These are phyloP conservation scores for Jimgerdemannia lactiflua DNA, from an alignment of 192 early-diverging fungal species.

Conservation along the genomic window DNA sequence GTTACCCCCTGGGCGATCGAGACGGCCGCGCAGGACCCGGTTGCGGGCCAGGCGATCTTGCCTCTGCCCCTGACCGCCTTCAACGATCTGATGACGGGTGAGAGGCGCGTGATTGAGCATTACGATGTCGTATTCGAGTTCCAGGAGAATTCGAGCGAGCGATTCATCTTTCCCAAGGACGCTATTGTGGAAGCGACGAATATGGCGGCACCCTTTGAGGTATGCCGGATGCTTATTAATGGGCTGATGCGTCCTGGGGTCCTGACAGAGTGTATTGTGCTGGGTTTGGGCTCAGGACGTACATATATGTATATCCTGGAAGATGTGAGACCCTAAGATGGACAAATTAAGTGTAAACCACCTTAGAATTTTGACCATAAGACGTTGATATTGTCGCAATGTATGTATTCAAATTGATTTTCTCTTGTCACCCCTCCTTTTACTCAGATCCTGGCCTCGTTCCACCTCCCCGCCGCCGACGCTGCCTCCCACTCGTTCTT, in stretches of 20 bases:
- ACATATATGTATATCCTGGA: too few relatives aligned
- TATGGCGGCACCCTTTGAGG: constrained; percentile 16
- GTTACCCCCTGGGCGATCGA: neutral
- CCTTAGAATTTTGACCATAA: too few relatives aligned
- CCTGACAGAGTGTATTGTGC: neutral
- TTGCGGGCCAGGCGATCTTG: neutral
- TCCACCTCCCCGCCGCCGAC: constrained; percentile 20
- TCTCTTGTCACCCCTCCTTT: constrained; percentile 5
- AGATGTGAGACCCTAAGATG: too few relatives aligned
- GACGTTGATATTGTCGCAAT: too few relatives aligned
- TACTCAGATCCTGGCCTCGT: constrained; percentile 21
- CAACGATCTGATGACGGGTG: neutral
- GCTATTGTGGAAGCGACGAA: constrained; percentile 40
- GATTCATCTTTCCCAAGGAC: constrained; percentile 53
- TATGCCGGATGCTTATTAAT: constrained; percentile 4
- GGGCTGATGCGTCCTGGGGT: neutral
- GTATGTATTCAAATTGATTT: neutral
- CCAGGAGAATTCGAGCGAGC: constrained; percentile 44
- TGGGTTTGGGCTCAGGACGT: too few relatives aligned
- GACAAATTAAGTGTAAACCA: too few relatives aligned
- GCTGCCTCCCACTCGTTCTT: constrained; percentile 12
- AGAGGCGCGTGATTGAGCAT: constrained; percentile 8
- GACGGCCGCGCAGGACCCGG: neutral
- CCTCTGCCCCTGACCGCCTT: neutral
- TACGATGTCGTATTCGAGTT: constrained; percentile 54